phyloP scores from a whole-genome alignment of 83 land plant genomes.

The Diphasiastrum complanatum region DNA sequence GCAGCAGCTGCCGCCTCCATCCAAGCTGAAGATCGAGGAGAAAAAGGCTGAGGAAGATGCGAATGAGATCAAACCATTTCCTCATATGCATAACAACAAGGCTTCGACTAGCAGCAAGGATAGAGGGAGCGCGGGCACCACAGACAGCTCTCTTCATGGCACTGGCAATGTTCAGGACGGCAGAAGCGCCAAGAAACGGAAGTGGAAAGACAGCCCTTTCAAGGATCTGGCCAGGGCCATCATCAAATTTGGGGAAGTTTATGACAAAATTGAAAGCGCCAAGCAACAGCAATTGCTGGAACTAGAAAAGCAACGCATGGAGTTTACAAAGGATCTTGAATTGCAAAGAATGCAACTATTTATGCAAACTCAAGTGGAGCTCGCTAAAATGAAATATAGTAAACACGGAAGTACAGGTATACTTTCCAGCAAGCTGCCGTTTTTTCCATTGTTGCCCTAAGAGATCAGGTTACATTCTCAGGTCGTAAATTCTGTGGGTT shows the following conservation, averaged over 20 bases:
- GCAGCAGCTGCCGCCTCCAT: too few relatives aligned
- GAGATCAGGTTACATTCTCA: too few relatives aligned
- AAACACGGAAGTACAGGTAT: constrained; percentile 3
- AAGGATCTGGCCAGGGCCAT: constrained; percentile 15
- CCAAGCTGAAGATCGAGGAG: not conserved
- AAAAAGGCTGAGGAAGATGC: not conserved
- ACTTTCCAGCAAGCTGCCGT: too few relatives aligned
- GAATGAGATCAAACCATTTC: too few relatives aligned
- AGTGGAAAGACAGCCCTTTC: not conserved
- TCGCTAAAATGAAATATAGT: constrained; percentile 11
- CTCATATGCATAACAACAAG: too few relatives aligned
- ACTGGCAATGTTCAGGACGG: not conserved
- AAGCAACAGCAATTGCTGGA: constrained; percentile 14
- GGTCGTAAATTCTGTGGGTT: too few relatives aligned
- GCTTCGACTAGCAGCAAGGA: not conserved
- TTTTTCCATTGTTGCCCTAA: too few relatives aligned
- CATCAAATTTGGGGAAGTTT: constrained; percentile 12
- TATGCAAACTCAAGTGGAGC: constrained; percentile 17
- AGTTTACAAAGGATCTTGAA: constrained; percentile 17
- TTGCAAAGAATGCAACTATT: constrained; percentile 16
- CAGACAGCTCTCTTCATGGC: not conserved
- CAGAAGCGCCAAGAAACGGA: not conserved
- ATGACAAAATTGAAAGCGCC: constrained; percentile 10
- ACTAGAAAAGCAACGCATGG: constrained; percentile 11
- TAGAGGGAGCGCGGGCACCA: not conserved